These are phyloP conservation scores for Zopfochytrium polystomum DNA, from an alignment of 371 early-diverging fungal genomes.

Conservation along the genomic window DNA sequence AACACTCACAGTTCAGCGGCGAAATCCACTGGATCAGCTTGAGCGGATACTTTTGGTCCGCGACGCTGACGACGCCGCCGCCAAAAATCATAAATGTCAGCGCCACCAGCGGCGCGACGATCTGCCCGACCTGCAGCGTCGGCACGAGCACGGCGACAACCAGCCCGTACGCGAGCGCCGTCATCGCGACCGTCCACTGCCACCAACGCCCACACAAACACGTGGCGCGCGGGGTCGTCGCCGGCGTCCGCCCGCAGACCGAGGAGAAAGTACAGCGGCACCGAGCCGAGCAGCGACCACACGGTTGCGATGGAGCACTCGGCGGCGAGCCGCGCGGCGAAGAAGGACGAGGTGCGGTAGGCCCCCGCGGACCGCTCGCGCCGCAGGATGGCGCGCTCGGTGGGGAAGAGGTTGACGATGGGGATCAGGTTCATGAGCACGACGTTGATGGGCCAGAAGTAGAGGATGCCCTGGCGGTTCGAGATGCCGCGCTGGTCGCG, in stretches of 20 bases:
- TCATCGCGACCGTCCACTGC: conserved; percentile 17
- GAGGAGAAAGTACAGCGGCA: conserved; percentile 39
- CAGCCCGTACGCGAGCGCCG: conserved; percentile 29
- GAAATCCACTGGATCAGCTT: conserved; percentile 37
- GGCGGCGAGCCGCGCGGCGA: conserved; percentile 35
- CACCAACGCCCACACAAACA: no score
- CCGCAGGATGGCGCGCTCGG: conserved; percentile 30
- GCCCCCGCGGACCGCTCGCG: conserved; percentile 44
- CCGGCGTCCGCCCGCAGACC: no score
- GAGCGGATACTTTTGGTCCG: conserved; percentile 25
- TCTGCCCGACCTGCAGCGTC: conserved; percentile 27
- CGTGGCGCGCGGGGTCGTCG: no score
- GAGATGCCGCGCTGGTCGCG: conserved; percentile 35
- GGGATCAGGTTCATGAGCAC: no score
- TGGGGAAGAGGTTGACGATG: no score
- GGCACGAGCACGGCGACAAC: conserved; percentile 33
- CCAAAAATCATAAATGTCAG: conserved; percentile 42
- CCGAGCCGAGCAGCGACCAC: conserved; percentile 17
- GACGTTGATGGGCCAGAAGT: conserved; percentile 40
- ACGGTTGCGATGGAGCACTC: conserved; percentile 22
- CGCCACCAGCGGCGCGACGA: conserved; percentile 29
- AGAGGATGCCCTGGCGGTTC: conserved; percentile 43
- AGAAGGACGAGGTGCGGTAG: conserved; percentile 38
- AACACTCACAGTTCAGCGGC: conserved; percentile 26
- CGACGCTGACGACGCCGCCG: conserved; percentile 34